phyloP scores from a whole-genome alignment of 179 eudicot genomes.

The Camellia oleifera region DNA sequence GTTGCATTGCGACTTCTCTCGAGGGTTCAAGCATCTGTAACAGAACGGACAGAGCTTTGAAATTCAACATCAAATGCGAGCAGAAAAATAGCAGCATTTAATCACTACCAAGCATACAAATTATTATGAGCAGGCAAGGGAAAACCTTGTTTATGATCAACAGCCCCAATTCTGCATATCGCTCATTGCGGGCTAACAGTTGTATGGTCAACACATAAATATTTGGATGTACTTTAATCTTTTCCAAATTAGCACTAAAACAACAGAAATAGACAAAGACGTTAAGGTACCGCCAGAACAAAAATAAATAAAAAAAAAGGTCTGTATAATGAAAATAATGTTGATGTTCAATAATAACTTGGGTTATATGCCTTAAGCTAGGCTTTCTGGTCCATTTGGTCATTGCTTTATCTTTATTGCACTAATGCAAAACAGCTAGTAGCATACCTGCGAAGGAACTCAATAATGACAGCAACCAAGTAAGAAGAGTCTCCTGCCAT shows the following conservation, averaged over 20 bases:
- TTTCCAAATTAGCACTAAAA: slow-evolving; percentile 72
- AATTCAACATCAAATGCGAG: not conserved
- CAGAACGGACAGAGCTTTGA: slow-evolving; percentile 3
- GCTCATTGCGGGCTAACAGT: slow-evolving; percentile 68
- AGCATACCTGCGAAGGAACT: slow-evolving; percentile 76
- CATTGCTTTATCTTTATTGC: not conserved
- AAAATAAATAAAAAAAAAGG: not conserved
- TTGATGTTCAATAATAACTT: not conserved
- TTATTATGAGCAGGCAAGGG: not conserved
- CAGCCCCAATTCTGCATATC: slow-evolving; percentile 75
- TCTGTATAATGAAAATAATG: not conserved
- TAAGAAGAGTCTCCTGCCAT: slow-evolving; percentile 79
- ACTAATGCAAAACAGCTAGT: not conserved
- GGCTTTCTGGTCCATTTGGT: not conserved
- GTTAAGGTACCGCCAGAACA: not conserved
- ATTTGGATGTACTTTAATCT: slow-evolving; percentile 64
- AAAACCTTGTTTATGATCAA: slow-evolving; percentile 80
- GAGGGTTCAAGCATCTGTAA: slow-evolving; percentile 94
- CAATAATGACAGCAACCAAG: slow-evolving; percentile 68
- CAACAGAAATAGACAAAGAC: slow-evolving; percentile 16
- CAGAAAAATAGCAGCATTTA: slow-evolving; percentile 13
- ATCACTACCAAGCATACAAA: not conserved
- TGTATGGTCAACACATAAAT: slow-evolving; percentile 65
- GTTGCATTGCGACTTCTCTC: slow-evolving; percentile 87
- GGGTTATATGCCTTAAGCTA: not conserved